A percentile compares a stretch with the other conserved stretches of the same genome.
Conservation (phyloP, 169 alveolate species). For the Babesia bigemina region DNA sequence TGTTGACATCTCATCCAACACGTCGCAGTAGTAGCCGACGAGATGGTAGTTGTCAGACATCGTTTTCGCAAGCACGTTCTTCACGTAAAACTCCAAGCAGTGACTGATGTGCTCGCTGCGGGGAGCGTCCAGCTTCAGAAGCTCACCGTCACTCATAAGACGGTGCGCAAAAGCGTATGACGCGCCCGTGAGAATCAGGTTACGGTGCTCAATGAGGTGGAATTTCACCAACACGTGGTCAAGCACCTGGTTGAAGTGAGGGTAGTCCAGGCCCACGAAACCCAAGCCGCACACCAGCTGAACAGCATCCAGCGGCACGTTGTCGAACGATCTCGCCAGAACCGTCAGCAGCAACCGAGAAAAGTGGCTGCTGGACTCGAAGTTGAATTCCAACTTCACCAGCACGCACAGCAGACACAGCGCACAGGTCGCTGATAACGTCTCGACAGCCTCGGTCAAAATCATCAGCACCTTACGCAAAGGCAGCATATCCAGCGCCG, state of each 20-base stretch:
- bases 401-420: slow-evolving; percentile 35
- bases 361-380: slow-evolving; percentile 19
- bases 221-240: slow-evolving; percentile 37
- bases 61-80: background rate
- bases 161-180: slow-evolving; percentile 42
- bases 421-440: slow-evolving; percentile 18
- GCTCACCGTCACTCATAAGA: slow-evolving; percentile 21
- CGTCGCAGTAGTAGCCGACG: background rate
- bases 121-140: background rate
- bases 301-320: slow-evolving; percentile 1
- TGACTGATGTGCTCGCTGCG: slow-evolving; percentile 43
- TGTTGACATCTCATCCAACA: too few species aligned
- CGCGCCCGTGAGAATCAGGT: slow-evolving; percentile 36
- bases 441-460: slow-evolving; percentile 42
- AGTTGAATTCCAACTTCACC: slow-evolving; percentile 33
- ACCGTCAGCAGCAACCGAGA: slow-evolving; percentile 16
- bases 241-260: slow-evolving; percentile 40
- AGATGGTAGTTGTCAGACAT: background rate
- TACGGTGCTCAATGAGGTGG: slow-evolving; percentile 23
- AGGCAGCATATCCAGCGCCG: background rate
- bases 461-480: slow-evolving; percentile 34
- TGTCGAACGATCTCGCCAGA: slow-evolving; percentile 30
- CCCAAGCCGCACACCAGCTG: slow-evolving; percentile 22
- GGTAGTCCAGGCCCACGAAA: slow-evolving; percentile 25
- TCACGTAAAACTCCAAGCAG: slow-evolving; percentile 38